Percentiles rank a stretch among this genome's conserved stretches.
Conservation (phyloP, 1,139 yeast genomes). For the Schizosaccharomyces versatilis region DNA sequence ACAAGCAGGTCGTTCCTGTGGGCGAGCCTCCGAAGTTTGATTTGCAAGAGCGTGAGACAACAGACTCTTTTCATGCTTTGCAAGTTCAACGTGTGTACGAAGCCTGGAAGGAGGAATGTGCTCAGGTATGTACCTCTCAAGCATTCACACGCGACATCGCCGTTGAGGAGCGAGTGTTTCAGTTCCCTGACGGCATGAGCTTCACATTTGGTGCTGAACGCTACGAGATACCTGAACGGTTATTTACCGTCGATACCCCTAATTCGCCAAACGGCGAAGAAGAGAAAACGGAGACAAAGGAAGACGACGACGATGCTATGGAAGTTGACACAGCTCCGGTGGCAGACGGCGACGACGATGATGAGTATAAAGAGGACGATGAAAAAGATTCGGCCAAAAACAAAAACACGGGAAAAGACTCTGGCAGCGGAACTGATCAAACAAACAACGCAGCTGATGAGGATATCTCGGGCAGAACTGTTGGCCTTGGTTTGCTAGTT, state of each 20-base stretch:
- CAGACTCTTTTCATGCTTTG: background rate
- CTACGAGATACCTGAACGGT: conserved; percentile 45
- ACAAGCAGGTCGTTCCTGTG: background rate
- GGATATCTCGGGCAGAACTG: conserved; percentile 11
- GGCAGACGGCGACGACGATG: background rate
- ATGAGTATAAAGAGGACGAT: background rate
- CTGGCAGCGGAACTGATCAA: conserved; percentile 9
- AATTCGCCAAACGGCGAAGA: too few relatives aligned
- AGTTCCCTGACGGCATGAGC: conserved; percentile 53
- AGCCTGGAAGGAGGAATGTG: conserved; percentile 1
- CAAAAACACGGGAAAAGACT: conserved; percentile 7
- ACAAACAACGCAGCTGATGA: conserved; percentile 3
- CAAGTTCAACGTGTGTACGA: background rate
- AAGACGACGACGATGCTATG: background rate
- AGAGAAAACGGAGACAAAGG: too few relatives aligned
- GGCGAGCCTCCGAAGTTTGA: background rate
- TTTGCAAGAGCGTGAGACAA: background rate
- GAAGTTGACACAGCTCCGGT: background rate
- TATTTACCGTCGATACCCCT: conserved; percentile 26
- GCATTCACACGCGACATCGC: background rate
- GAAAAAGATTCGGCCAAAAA: background rate
- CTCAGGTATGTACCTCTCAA: background rate
- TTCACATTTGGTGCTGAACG: conserved; percentile 38
- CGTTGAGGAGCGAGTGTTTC: conserved; percentile 33
- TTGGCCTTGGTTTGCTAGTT: conserved; percentile 50